phyloP scores from a whole-genome alignment of 2,329 filamentous ascomycete genomes.

The Plectosphaerella cucumerina region DNA sequence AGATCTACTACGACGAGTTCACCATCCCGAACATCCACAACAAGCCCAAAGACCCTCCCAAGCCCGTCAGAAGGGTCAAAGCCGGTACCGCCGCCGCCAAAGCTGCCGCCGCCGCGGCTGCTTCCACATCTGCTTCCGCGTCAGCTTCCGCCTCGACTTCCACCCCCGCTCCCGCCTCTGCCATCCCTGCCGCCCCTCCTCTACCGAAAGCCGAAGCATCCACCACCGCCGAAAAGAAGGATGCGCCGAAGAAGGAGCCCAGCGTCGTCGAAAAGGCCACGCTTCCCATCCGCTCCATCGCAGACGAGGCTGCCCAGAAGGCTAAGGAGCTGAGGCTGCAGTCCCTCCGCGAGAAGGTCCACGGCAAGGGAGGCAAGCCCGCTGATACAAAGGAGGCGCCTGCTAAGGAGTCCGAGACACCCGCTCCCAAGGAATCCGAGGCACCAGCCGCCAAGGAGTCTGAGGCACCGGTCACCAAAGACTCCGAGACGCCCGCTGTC shows the following conservation, averaged over 20 bases:
- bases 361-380: conserved; percentile 29
- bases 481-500: conserved; percentile 1
- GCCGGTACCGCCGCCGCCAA: conserved; percentile 5
- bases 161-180: conserved; percentile 18
- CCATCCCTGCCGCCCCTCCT: conserved; percentile 22
- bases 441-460: conserved; percentile 5
- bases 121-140: background rate
- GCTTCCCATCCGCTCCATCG: conserved; percentile 49
- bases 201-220: conserved; percentile 14
- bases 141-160: conserved; percentile 7
- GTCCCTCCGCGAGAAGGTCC: conserved; percentile 49
- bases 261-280: conserved; percentile 21
- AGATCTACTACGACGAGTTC: conserved; percentile 59
- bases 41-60: conserved; percentile 39
- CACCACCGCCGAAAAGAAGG: conserved; percentile 3
- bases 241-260: conserved; percentile 19
- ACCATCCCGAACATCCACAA: conserved; percentile 54
- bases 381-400: conserved; percentile 9
- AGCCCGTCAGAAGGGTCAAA: conserved; percentile 12
- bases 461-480: conserved; percentile 1
- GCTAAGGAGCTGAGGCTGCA: conserved; percentile 57
- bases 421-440: conserved; percentile 13
- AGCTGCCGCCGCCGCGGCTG: conserved; percentile 1
- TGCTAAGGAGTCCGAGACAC: conserved; percentile 9
- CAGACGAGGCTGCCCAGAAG: conserved; percentile 62